A percentile compares a stretch with the other conserved stretches of the same genome.
These are phyloP conservation scores for Helotiales sp. DNA, from an alignment of 2,329 filamentous ascomycete genomes.

Conservation along the genomic window DNA sequence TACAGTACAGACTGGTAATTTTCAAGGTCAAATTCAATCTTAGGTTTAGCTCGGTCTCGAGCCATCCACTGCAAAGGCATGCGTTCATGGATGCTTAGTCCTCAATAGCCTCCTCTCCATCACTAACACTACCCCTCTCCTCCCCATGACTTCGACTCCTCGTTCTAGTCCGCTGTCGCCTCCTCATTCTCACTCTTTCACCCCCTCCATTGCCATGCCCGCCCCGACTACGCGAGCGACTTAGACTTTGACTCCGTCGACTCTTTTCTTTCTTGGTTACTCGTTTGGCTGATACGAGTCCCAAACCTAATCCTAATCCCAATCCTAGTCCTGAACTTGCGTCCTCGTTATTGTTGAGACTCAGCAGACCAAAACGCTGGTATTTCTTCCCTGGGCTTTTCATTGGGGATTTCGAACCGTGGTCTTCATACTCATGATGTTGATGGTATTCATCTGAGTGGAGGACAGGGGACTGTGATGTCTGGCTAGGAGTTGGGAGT, in stretches of 20 bases:
- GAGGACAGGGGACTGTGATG: slow-evolving; percentile 29
- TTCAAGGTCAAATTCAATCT: neutral
- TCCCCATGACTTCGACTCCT: slow-evolving; percentile 25
- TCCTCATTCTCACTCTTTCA: slow-evolving; percentile 22
- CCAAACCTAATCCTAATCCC: neutral
- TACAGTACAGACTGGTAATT: neutral
- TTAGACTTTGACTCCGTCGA: slow-evolving; percentile 34
- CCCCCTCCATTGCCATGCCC: slow-evolving; percentile 4
- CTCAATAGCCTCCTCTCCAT: slow-evolving; percentile 19
- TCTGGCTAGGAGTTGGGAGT: slow-evolving; percentile 2
- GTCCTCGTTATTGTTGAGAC: no score
- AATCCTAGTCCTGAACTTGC: neutral
- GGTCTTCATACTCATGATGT: neutral
- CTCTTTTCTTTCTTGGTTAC: neutral
- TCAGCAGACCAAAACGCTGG: neutral
- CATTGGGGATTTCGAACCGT: neutral
- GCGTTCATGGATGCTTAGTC: no score
- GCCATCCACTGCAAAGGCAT: no score
- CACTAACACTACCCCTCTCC: neutral
- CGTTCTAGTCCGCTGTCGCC: slow-evolving; percentile 34
- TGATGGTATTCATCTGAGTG: neutral
- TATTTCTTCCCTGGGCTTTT: slow-evolving; percentile 26
- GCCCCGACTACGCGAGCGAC: slow-evolving; percentile 15
- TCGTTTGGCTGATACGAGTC: neutral
- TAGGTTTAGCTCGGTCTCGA: neutral